Evolutionary conservation across 2,329 filamentous ascomycete species (phyloP), one percentile per base, ranked within the genome.

Genomic region (Apiospora kogelbergensis): DNA sequence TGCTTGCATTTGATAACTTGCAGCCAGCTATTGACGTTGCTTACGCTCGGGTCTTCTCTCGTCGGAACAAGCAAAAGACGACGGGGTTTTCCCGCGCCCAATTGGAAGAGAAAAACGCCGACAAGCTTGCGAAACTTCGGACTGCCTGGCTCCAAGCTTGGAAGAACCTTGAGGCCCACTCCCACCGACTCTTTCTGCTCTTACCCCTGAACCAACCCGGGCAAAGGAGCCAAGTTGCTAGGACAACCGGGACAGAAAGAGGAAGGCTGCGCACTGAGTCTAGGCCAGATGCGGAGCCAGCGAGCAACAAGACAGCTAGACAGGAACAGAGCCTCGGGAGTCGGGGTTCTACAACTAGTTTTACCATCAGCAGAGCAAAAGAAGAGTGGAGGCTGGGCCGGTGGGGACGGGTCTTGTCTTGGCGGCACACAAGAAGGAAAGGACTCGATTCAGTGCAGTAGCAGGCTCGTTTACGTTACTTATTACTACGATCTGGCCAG

Each of bases 281-380:
- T 60, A 60, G 26, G 40, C 37, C 40, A 65, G 26, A 65, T 65
- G 63, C 63, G 63, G 63, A 65, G 63, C 40, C 63, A 60, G 53
- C 30, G 53, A 37, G 26, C 30, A 57, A 37, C 30, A 60, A 26
- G 53, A 60, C 26, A 60, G 53, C 30, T 37, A 26, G 53, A 60
- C 26, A 60, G 53, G 53, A 33, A 60, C 53, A 60, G 53, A 60
- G 26, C 20, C 53, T 37, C 53, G 48, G 48, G 48, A 57, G 26
- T 57, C 48, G 48, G 48, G 48, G 6, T 15, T 57, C 26, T 57
- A n/a, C n/a, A n/a, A n/a, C n/a, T n/a, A 57, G 26, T 57, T 33
- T 33, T 57, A 57, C 48, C 15, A 57, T 57, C 48, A 57, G 26
- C 45, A 24, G 26, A 42, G 40, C 17, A 42, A 2, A 24, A 30